These are phyloP conservation scores for Jaapia argillacea DNA, from an alignment of 768 basidiomycete species.

Conservation along the genomic window DNA sequence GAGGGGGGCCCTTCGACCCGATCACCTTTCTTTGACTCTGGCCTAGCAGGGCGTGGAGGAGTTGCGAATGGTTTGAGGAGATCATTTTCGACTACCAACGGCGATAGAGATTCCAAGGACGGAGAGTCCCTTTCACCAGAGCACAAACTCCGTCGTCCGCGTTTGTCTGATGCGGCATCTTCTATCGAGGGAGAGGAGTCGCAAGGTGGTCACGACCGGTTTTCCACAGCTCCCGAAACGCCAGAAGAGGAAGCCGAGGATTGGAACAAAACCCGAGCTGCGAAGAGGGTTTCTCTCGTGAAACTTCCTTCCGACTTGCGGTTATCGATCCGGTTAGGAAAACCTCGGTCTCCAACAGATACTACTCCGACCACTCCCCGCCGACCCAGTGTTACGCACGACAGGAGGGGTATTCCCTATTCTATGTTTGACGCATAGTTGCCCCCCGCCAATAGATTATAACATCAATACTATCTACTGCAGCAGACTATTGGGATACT, in stretches of 20 bases:
- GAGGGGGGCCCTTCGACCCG: background rate
- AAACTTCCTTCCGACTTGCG: constrained; percentile 51
- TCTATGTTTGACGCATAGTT: no score
- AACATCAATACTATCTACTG: no score
- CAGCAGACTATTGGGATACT: no score
- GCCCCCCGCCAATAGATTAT: no score
- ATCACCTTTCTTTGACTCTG: background rate
- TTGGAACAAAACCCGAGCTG: constrained; percentile 79
- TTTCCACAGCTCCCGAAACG: constrained; percentile 34
- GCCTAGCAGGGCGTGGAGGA: no score
- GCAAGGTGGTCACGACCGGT: constrained; percentile 29
- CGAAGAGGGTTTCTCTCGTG: constrained; percentile 78
- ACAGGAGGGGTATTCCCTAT: no score
- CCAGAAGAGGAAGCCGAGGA: constrained; percentile 72
- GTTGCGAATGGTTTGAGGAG: no score
- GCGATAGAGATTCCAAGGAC: no score
- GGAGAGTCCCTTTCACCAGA: background rate
- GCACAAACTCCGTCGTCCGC: no score
- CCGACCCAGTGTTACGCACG: no score
- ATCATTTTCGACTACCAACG: background rate
- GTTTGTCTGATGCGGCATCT: background rate
- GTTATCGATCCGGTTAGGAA: constrained; percentile 17
- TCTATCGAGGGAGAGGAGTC: background rate
- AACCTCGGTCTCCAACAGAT: no score
- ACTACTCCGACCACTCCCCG: no score